Percentiles rank a stretch among this genome's conserved stretches.
These are phyloP conservation scores for Calonectria hongkongensis DNA, from an alignment of 2,329 filamentous ascomycete genomes.

Conservation along the genomic window DNA sequence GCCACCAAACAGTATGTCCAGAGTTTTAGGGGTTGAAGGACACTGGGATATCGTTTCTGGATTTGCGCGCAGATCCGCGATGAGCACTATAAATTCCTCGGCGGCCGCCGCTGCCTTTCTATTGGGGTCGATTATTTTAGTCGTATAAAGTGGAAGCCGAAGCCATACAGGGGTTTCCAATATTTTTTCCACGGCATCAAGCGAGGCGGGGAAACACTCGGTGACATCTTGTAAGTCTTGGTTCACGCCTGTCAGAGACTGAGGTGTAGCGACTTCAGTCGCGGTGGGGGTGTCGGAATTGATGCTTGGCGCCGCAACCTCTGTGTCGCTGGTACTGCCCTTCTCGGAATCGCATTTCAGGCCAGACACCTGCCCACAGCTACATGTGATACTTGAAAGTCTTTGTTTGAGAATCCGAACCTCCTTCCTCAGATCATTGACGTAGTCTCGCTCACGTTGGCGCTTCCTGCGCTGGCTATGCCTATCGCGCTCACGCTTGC, in stretches of 20 bases:
- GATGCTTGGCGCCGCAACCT: neutral
- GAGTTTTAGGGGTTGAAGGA: neutral
- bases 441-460: constrained; percentile 8
- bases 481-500: constrained; percentile 14
- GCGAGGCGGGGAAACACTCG: neutral
- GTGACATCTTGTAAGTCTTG: neutral
- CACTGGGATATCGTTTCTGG: neutral
- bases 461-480: constrained; percentile 19
- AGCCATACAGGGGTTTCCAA: neutral
- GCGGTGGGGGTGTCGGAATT: neutral
- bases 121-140: neutral
- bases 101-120: too few relatives aligned
- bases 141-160: neutral
- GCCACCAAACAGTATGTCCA: constrained; percentile 2
- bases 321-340: neutral
- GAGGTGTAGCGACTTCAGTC: neutral
- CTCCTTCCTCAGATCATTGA: neutral
- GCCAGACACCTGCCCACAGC: neutral
- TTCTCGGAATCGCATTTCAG: neutral
- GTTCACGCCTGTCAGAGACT: too few relatives aligned
- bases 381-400: neutral
- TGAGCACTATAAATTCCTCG: neutral
- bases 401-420: neutral
- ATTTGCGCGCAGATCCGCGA: neutral
- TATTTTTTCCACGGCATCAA: neutral